Conservation (phyloP, 768 basidiomycete genomes). For the Multifurca ochricompacta region DNA sequence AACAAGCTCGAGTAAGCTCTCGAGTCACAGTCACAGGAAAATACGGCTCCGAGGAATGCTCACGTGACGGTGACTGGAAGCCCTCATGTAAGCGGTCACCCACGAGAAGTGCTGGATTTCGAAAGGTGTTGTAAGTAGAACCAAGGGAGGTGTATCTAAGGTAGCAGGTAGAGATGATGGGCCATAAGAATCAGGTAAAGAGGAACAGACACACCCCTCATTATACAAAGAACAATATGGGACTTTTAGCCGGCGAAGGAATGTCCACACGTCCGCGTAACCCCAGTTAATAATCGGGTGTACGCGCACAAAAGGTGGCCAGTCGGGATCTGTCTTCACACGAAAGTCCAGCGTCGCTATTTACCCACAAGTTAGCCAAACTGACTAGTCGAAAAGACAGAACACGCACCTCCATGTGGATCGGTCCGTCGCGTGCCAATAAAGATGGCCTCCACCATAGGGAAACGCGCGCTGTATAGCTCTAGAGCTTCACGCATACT, state of each 20-base stretch:
- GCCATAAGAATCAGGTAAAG: slow-evolving; percentile 31
- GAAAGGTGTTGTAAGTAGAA: slow-evolving; percentile 90
- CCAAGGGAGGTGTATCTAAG: slow-evolving; percentile 94
- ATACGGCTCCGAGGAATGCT: neutral
- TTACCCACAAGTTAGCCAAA: neutral
- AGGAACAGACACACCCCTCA: slow-evolving; percentile 50
- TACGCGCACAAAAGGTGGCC: slow-evolving; percentile 85
- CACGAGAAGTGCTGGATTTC: slow-evolving; percentile 70
- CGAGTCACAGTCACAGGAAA: slow-evolving; percentile 26
- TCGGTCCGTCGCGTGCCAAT: slow-evolving; percentile 86
- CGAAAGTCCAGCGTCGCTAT: slow-evolving; percentile 63
- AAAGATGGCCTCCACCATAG: slow-evolving; percentile 69
- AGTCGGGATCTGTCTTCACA: slow-evolving; percentile 78
- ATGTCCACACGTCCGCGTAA: slow-evolving; percentile 85
- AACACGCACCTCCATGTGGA: slow-evolving; percentile 84
- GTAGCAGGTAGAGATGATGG: neutral
- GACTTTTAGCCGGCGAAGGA: slow-evolving; percentile 63
- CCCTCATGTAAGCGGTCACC: slow-evolving; percentile 19
- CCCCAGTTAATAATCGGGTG: slow-evolving; percentile 97
- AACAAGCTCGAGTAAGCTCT: neutral
- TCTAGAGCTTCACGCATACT: slow-evolving; percentile 76
- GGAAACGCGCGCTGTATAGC: slow-evolving; percentile 59
- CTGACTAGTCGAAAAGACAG: slow-evolving; percentile 25
- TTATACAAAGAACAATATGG: slow-evolving; percentile 90
- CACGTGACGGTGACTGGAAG: slow-evolving; percentile 21